Evolutionary conservation across 139 green algal genomes (phyloP).

Genomic region (Nannochloris sp.): DNA sequence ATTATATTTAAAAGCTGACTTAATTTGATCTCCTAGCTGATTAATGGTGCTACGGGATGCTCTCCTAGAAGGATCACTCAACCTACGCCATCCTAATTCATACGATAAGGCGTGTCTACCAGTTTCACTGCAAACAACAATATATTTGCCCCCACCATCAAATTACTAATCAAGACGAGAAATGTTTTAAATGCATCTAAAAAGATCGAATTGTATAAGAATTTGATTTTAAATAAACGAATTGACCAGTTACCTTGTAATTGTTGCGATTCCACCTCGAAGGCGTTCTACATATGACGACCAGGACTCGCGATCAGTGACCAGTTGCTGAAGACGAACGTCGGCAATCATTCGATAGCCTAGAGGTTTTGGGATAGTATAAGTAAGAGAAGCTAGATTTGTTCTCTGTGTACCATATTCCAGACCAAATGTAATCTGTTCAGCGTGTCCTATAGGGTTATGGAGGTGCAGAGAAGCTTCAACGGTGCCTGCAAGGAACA

Average conservation of each 20-base stretch:
- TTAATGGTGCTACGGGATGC: slow-evolving; percentile 40
- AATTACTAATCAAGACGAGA: too few relatives aligned
- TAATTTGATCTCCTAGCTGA: slow-evolving; percentile 59
- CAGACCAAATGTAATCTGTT: slow-evolving; percentile 29
- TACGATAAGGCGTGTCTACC: slow-evolving; percentile 45
- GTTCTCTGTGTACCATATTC: slow-evolving; percentile 51
- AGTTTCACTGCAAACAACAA: slow-evolving; percentile 33
- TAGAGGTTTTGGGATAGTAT: slow-evolving; percentile 30
- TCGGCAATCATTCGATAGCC: slow-evolving; percentile 28
- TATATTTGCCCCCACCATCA: slow-evolving; percentile 4
- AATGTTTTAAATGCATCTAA: too few relatives aligned
- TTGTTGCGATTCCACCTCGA: neutral
- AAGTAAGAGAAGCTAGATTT: slow-evolving; percentile 32
- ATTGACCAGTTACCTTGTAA: neutral
- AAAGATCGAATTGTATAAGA: neutral
- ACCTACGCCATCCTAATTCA: slow-evolving; percentile 56
- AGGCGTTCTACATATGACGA: slow-evolving; percentile 8
- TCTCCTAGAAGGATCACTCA: slow-evolving; percentile 31
- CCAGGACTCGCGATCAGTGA: neutral
- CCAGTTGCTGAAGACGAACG: slow-evolving; percentile 26
- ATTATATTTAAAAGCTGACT: slow-evolving; percentile 50
- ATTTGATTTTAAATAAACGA: neutral
- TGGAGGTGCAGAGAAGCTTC: slow-evolving; percentile 38
- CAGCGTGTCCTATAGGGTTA: slow-evolving; percentile 44
- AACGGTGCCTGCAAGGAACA: slow-evolving; percentile 34